Percentiles rank a stretch among this genome's conserved stretches.
Evolutionary conservation across 352 stramenopile genomes (phyloP).

Genomic region (Phytopythium cucurbitacearum): DNA sequence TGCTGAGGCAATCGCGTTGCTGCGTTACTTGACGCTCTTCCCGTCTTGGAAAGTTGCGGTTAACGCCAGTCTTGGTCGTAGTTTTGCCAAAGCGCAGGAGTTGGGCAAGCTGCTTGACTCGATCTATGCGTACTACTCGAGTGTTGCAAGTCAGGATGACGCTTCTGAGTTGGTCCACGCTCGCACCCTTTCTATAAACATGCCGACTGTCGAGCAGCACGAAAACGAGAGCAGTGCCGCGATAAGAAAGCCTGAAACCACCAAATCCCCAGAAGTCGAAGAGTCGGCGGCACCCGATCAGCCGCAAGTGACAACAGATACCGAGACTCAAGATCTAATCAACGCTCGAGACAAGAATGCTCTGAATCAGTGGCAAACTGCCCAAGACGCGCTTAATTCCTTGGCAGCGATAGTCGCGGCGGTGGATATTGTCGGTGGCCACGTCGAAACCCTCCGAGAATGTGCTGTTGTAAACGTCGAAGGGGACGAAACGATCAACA

Average conservation of each 20-base stretch:
- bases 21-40: slow-evolving; percentile 76
- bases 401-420: slow-evolving; percentile 56
- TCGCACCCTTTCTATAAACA: slow-evolving; percentile 1
- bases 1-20: slow-evolving; percentile 54
- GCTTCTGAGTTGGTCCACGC: no score
- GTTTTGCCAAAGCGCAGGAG: slow-evolving; percentile 46
- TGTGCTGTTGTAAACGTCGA: slow-evolving; percentile 53
- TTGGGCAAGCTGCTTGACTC: slow-evolving; percentile 52
- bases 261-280: slow-evolving; percentile 56
- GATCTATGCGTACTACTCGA: slow-evolving; percentile 68
- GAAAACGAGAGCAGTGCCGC: slow-evolving; percentile 8
- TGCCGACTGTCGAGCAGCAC: background rate
- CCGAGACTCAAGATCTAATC: slow-evolving; percentile 10
- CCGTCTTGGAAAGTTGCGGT: slow-evolving; percentile 77
- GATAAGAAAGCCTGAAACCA: slow-evolving; percentile 56
- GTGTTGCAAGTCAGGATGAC: slow-evolving; percentile 10
- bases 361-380: slow-evolving; percentile 65
- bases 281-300: slow-evolving; percentile 19
- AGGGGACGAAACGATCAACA: slow-evolving; percentile 24
- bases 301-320: slow-evolving; percentile 6
- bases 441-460: slow-evolving; percentile 71
- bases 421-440: slow-evolving; percentile 65
- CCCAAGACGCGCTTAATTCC: slow-evolving; percentile 61
- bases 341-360: slow-evolving; percentile 62
- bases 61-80: slow-evolving; percentile 51